Conservation (phyloP, 2,329 filamentous ascomycete genomes). For the Trichoderma guizhouense region DNA sequence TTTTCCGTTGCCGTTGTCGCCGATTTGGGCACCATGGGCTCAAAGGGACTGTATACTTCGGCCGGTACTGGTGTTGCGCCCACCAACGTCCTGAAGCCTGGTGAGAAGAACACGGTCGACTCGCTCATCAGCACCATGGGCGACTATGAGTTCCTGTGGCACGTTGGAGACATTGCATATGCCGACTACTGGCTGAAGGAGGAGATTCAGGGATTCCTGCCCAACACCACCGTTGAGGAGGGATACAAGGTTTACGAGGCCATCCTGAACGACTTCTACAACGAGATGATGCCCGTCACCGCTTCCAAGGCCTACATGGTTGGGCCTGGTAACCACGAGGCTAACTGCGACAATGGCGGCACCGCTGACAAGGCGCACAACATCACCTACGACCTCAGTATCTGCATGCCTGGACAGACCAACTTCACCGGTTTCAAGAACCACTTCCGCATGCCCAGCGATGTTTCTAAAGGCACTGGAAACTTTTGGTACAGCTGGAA, state of each 20-base stretch:
- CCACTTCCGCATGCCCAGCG: constrained; percentile 14
- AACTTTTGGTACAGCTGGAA: constrained; percentile 16
- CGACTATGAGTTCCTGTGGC: constrained; percentile 6
- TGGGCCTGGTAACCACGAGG: constrained; percentile 7
- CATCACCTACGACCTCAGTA: neutral
- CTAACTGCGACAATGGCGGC: constrained; percentile 9
- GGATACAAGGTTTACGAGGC: constrained; percentile 11
- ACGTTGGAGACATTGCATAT: constrained; percentile 9
- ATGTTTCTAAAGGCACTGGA: neutral
- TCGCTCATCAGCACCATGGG: constrained; percentile 6
- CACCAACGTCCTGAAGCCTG: constrained; percentile 1
- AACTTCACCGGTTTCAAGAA: constrained; percentile 12
- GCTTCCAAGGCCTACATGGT: constrained; percentile 11
- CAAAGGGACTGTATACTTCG: neutral
- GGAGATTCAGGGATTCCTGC: constrained; percentile 14
- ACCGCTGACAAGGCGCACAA: constrained; percentile 8
- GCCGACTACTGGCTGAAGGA: constrained; percentile 15
- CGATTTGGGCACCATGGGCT: constrained; percentile 7
- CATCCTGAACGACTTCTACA: constrained; percentile 11
- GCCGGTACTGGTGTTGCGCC: neutral
- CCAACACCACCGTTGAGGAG: constrained; percentile 8
- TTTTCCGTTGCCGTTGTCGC: constrained; percentile 11
- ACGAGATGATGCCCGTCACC: constrained; percentile 6
- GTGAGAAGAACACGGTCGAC: constrained; percentile 8
- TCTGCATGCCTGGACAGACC: constrained; percentile 13